A percentile compares a stretch with the other conserved stretches of the same genome.
These are phyloP conservation scores for Fusarium tupiense DNA, from an alignment of 2,329 filamentous ascomycete genomes.

Conservation along the genomic window DNA sequence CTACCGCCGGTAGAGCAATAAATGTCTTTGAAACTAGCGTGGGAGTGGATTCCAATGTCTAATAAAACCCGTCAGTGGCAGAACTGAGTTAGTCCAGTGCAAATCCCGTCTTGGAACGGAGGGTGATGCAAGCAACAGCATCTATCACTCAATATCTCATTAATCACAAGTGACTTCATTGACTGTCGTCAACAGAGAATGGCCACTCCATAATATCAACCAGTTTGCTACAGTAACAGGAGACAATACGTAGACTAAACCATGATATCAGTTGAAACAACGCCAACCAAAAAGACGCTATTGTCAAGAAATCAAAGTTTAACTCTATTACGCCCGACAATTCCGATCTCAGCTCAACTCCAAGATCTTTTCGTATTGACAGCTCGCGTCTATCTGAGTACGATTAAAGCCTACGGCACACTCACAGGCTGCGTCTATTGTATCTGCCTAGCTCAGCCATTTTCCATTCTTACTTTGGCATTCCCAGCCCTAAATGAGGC, in stretches of 20 bases:
- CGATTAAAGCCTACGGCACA: background rate
- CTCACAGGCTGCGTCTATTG: background rate
- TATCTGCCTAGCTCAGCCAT: background rate
- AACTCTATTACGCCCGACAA: conserved; percentile 4
- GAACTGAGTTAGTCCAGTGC: conserved; percentile 3
- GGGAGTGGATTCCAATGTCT: conserved; percentile 3
- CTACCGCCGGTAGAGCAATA: background rate
- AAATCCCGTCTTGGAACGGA: conserved; percentile 20
- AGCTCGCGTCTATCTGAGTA: background rate
- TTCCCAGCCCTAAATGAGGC: conserved; percentile 28
- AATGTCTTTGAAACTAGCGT: conserved; percentile 15
- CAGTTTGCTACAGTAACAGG: background rate
- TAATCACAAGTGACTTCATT: background rate
- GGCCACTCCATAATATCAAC: background rate
- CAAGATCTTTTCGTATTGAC: background rate
- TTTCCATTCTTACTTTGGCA: conserved; percentile 7
- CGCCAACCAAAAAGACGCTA: background rate
- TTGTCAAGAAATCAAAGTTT: background rate
- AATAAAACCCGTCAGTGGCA: conserved; percentile 4
- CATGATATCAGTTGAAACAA: background rate
- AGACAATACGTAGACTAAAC: background rate
- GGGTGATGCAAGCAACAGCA: background rate
- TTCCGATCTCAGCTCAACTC: conserved; percentile 15
- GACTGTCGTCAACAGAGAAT: background rate
- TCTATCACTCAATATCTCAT: background rate